phyloP scores from a whole-genome alignment of 305 asterid species.

The Rubia peregrina region DNA sequence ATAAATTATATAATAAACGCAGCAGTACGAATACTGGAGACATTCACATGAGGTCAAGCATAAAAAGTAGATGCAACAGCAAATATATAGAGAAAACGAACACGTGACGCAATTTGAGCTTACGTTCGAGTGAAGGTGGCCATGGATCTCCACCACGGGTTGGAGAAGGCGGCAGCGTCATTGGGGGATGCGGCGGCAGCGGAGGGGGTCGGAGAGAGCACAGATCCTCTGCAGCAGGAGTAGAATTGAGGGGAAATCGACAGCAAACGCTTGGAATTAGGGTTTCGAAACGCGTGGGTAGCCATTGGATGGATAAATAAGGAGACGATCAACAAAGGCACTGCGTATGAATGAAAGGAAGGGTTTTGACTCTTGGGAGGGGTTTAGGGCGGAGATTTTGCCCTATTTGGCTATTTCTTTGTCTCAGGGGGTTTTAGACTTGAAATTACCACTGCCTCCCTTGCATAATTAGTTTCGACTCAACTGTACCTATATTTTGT shows the following conservation, averaged over 20 bases:
- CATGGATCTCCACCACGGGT: slow-evolving; percentile 97
- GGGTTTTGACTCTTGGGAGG: slow-evolving; percentile 10
- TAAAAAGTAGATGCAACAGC: background rate
- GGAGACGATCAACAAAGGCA: background rate
- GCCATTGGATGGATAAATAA: slow-evolving; percentile 41
- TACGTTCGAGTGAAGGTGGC: slow-evolving; percentile 96
- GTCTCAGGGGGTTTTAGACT: too few relatives aligned
- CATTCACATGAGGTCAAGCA: background rate
- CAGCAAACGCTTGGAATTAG: slow-evolving; percentile 46
- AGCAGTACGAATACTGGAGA: background rate
- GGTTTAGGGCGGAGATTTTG: slow-evolving; percentile 13
- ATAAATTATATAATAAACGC: too few relatives aligned
- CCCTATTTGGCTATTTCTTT: background rate
- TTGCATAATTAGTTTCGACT: too few relatives aligned
- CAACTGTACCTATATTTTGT: too few relatives aligned
- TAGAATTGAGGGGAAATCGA: slow-evolving; percentile 49
- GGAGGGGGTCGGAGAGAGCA: slow-evolving; percentile 37
- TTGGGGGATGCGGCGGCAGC: slow-evolving; percentile 34
- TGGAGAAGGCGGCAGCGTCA: slow-evolving; percentile 30
- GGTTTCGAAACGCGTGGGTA: slow-evolving; percentile 49
- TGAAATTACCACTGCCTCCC: too few relatives aligned
- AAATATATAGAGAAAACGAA: background rate
- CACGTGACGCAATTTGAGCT: slow-evolving; percentile 4
- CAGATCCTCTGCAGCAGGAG: slow-evolving; percentile 57
- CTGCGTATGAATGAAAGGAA: background rate